Evolutionary conservation across 495 filamentous ascomycete species (phyloP).

Genomic region (Lasiosphaeris hirsuta): DNA sequence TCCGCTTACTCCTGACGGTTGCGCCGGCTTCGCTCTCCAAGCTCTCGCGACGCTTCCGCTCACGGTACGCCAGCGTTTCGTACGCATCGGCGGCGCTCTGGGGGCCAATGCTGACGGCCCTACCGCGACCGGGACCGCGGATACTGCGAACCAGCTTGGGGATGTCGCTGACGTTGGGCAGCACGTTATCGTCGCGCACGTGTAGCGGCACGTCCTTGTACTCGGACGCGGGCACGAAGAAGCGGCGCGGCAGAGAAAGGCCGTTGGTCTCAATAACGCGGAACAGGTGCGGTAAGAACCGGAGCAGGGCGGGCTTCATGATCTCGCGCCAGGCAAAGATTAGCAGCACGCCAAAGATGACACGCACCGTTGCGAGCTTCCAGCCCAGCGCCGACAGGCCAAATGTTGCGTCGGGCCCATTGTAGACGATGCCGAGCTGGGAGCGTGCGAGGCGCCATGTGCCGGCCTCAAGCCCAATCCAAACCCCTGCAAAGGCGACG

Average conservation of each 20-base stretch:
- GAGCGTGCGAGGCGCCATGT: constrained; percentile 73
- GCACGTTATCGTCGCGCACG: constrained; percentile 76
- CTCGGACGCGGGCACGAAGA: constrained; percentile 86
- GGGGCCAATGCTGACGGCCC: constrained; percentile 87
- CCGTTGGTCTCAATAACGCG: constrained; percentile 77
- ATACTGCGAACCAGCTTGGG: constrained; percentile 75
- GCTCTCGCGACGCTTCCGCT: constrained; percentile 76
- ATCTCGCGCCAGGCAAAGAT: constrained; percentile 87
- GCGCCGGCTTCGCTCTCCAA: constrained; percentile 32
- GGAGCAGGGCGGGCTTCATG: constrained; percentile 78
- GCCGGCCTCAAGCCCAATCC: constrained; percentile 74
- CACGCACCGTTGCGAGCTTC: constrained; percentile 55
- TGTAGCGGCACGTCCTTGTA: constrained; percentile 80
- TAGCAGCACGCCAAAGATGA: constrained; percentile 73
- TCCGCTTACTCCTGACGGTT: constrained; percentile 26
- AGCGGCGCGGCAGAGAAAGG: constrained; percentile 73
- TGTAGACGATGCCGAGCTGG: constrained; percentile 55
- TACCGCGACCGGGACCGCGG: constrained; percentile 67
- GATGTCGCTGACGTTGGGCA: constrained; percentile 81
- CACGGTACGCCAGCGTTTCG: constrained; percentile 89
- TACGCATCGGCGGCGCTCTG: constrained; percentile 96
- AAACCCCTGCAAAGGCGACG: constrained; percentile 85
- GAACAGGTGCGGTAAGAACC: constrained; percentile 78
- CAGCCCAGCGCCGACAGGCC: constrained; percentile 54
- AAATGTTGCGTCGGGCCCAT: constrained; percentile 52